Conservation (phyloP, 345 rosid genomes). For the Hibiscus mutabilis region DNA sequence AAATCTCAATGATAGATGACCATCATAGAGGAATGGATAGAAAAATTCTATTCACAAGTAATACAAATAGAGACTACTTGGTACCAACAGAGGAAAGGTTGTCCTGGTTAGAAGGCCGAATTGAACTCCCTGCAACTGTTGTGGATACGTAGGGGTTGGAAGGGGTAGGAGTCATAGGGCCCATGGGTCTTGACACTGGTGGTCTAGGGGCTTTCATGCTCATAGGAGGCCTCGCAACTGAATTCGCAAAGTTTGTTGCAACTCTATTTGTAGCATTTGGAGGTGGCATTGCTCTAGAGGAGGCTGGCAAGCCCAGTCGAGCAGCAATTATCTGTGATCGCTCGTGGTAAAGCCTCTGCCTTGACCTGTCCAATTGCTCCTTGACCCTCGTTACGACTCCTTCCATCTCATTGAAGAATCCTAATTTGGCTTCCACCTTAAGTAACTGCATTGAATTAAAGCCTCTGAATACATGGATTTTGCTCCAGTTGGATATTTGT, state of each 20-base stretch:
- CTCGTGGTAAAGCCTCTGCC: constrained; percentile 83
- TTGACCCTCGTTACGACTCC: constrained; percentile 51
- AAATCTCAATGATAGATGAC: neutral
- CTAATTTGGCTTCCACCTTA: constrained; percentile 78
- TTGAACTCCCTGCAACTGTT: constrained; percentile 42
- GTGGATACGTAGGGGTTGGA: constrained; percentile 40
- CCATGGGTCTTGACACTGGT: constrained; percentile 57
- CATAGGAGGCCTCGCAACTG: constrained; percentile 62
- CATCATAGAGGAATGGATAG: neutral
- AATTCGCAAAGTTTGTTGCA: constrained; percentile 52
- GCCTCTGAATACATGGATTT: neutral
- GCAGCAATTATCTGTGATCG: constrained; percentile 91
- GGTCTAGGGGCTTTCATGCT: constrained; percentile 56
- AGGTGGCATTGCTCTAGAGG: constrained; percentile 51
- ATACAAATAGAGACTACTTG: constrained; percentile 13
- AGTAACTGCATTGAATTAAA: constrained; percentile 46
- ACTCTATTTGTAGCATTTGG: constrained; percentile 62
- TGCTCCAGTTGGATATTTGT: neutral
- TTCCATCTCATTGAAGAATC: constrained; percentile 80
- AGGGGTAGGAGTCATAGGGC: constrained; percentile 36
- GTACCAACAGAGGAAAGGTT: constrained; percentile 25
- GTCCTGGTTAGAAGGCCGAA: constrained; percentile 39
- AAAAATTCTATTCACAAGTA: constrained; percentile 9
- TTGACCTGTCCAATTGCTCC: constrained; percentile 91
- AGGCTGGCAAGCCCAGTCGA: constrained; percentile 61